Base-by-base conservation (phyloP, 768 basidiomycete species). In the Collybiopsis confluens region DNA sequence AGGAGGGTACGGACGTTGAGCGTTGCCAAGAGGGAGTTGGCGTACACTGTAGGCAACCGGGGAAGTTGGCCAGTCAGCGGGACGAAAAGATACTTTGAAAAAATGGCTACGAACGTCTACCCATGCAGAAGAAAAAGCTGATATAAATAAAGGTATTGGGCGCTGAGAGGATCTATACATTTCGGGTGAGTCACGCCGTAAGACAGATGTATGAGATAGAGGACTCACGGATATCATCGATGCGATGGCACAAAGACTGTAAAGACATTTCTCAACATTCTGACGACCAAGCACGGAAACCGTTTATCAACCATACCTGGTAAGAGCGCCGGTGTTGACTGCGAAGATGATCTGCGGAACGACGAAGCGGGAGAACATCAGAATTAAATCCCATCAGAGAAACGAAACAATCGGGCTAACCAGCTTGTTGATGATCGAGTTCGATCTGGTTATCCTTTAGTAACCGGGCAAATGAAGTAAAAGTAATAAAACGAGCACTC, bases 111-210 rank as follows among this genome's bases (percentile, higher is more conserved):
- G 61, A 62, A 85, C 83, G 63, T 52, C 82, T 73, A 21, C 82
- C 81, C 37, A 82, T 74, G 61, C 75, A 78, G 58, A 82, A 83
- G 63, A 78, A 85, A 65, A 84, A 85, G 2, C 72, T 65, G 43
- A 83, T 78, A 55, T 84, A 85, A 52, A 82, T 62, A 67, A 81
- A 80, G 0, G 80, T 77, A 1, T 71, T 33, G 1, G 74, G 74
- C 33, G 75, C 75, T 13, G 71, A 67, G 9, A 68, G 56, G 60
- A 82, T 82, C 80, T 83, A 38, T 13, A 35, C 55, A 52, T 41
- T 36, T 30, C 54, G 37, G 38, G 48, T 20, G 41, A n/a, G 33
- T 35, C 45, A 38, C 58, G 45, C 49, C 7, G 42, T 40, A 15
- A 4, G 21, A 26, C 30, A 5, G 4, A 51, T n/a, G n/a, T n/a